Percentiles rank a stretch among this genome's conserved stretches.
Evolutionary conservation across 1,284 basidiomycete genomes (phyloP).

Genomic region (Leccinum huronense): DNA sequence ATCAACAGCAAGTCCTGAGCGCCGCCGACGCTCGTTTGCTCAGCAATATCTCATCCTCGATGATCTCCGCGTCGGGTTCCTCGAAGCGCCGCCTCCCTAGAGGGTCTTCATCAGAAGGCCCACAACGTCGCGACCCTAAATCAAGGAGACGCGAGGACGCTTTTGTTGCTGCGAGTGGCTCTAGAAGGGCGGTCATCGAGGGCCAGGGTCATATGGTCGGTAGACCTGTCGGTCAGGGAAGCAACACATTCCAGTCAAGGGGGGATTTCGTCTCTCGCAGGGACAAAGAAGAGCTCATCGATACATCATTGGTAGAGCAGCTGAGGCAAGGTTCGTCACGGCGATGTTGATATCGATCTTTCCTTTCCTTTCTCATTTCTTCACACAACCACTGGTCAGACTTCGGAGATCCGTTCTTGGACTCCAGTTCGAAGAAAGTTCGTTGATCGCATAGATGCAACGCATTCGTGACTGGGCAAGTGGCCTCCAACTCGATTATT

Average conservation of each 20-base stretch:
- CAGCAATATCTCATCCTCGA: constrained; percentile 22
- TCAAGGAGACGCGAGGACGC: constrained; percentile 42
- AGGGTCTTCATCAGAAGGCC: constrained; percentile 36
- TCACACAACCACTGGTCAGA: constrained; percentile 29
- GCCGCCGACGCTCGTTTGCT: constrained; percentile 24
- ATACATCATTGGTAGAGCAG: constrained; percentile 38
- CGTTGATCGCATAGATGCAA: constrained; percentile 15
- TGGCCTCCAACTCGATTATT: constrained; percentile 7
- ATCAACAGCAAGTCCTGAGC: constrained; percentile 30
- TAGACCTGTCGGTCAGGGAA: constrained; percentile 21
- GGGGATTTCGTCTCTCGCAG: constrained; percentile 30
- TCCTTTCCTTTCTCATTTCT: constrained; percentile 1
- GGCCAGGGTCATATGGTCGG: constrained; percentile 24
- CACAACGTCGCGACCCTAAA: constrained; percentile 40
- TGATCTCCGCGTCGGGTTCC: constrained; percentile 24
- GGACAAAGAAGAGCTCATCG: constrained; percentile 45
- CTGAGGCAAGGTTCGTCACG: constrained; percentile 39
- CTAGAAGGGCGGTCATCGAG: constrained; percentile 27
- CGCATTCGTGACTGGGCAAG: constrained; percentile 1
- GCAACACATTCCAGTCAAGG: constrained; percentile 27
- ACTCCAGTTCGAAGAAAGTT: constrained; percentile 27
- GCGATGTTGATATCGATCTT: not conserved
- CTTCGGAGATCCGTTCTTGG: constrained; percentile 50
- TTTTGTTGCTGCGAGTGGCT: constrained; percentile 21
- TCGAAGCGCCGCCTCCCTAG: constrained; percentile 43